A percentile compares a stretch with the other conserved stretches of the same genome.
Evolutionary conservation across 2,329 filamentous ascomycete species (phyloP).

Genomic region (Hymenoscyphus occultus): DNA sequence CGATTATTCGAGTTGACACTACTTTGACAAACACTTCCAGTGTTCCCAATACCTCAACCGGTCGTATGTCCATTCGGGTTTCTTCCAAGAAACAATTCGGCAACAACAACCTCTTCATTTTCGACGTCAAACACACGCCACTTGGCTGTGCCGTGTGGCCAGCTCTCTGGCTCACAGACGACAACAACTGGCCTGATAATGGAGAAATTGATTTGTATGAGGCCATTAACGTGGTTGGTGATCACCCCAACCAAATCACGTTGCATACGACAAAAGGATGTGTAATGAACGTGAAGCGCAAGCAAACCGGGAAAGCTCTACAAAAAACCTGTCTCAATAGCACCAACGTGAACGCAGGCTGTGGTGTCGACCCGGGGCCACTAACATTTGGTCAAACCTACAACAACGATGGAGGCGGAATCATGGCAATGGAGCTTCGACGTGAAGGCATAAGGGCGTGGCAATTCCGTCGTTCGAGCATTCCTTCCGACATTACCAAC

Average conservation of each 20-base stretch:
- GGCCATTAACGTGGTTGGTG: constrained; percentile 44
- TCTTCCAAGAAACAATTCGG: constrained; percentile 52
- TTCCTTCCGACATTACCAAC: constrained; percentile 45
- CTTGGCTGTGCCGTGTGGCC: constrained; percentile 53
- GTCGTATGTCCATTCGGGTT: constrained; percentile 49
- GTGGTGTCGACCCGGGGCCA: constrained; percentile 42
- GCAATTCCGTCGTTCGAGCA: constrained; percentile 45
- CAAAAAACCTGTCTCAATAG: constrained; percentile 45
- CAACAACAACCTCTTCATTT: constrained; percentile 55
- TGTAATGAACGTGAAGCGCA: constrained; percentile 33
- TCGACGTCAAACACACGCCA: constrained; percentile 58
- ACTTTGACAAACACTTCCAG: constrained; percentile 47
- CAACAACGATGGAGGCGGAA: constrained; percentile 48
- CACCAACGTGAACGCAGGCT: constrained; percentile 42
- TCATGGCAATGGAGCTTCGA: constrained; percentile 50
- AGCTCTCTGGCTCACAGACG: constrained; percentile 62
- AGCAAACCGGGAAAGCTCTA: constrained; percentile 15
- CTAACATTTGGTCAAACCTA: constrained; percentile 51
- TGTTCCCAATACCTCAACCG: constrained; percentile 52
- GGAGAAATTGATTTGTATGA: constrained; percentile 59
- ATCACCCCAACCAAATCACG: constrained; percentile 43
- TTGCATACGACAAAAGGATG: constrained; percentile 48
- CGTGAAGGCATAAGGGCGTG: constrained; percentile 47
- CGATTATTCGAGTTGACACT: constrained; percentile 60
- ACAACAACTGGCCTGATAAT: constrained; percentile 55